Percentiles rank a stretch among this genome's conserved stretches.
phyloP scores from a whole-genome alignment of 345 rosid species.

The Chamaenerion angustifolium region DNA sequence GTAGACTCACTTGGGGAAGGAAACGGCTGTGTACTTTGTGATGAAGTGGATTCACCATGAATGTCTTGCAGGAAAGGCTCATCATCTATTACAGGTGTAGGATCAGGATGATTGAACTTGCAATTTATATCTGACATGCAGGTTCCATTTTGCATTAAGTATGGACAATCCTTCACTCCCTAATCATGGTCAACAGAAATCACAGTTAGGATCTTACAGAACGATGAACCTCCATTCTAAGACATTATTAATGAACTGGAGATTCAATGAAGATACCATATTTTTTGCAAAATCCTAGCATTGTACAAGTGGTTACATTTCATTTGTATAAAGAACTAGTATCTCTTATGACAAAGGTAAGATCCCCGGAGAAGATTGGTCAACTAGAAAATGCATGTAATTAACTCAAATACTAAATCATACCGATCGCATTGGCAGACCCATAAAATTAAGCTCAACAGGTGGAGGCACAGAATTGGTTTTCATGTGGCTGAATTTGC shows the following conservation, averaged over 20 bases:
- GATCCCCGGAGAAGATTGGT: too few species aligned
- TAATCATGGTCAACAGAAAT: conserved; percentile 9
- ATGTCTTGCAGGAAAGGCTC: conserved; percentile 35
- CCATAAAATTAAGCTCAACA: conserved; percentile 67
- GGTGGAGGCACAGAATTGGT: conserved; percentile 13
- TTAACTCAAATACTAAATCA: not conserved
- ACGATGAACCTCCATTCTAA: not conserved
- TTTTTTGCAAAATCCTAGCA: too few species aligned
- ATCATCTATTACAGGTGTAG: conserved; percentile 31
- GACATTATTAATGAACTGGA: too few species aligned
- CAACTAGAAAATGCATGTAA: not conserved
- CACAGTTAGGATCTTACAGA: not conserved
- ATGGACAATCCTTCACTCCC: conserved; percentile 78
- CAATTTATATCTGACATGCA: conserved; percentile 79
- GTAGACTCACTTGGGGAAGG: conserved; percentile 30
- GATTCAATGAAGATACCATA: too few species aligned
- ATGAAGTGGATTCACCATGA: conserved; percentile 45
- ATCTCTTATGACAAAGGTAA: too few species aligned
- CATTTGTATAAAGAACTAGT: too few species aligned
- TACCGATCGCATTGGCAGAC: conserved; percentile 79
- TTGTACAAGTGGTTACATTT: too few species aligned
- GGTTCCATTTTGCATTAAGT: conserved; percentile 86
- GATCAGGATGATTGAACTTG: conserved; percentile 93
- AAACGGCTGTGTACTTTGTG: conserved; percentile 32
- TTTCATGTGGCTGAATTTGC: conserved; percentile 66